A percentile compares a stretch with the other conserved stretches of the same genome.
phyloP scores from a whole-genome alignment of 768 basidiomycete species.

The Leccinum subgranulosum region DNA sequence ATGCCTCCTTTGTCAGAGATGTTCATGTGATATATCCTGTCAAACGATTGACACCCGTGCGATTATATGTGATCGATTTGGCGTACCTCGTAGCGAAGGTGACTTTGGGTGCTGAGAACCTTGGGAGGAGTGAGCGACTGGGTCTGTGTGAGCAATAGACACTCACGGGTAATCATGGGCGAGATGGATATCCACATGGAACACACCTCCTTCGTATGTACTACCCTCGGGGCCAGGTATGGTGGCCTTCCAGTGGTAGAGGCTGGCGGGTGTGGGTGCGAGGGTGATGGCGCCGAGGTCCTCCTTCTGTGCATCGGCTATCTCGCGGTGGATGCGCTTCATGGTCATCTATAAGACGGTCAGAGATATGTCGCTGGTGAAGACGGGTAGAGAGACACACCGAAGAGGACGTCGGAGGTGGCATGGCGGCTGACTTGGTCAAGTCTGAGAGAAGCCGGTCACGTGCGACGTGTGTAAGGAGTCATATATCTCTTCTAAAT shows the following conservation, averaged over 20 bases:
- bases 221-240: constrained; percentile 84
- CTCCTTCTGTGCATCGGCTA: constrained; percentile 77
- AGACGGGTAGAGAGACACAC: constrained; percentile 10
- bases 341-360: constrained; percentile 50
- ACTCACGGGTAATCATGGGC: constrained; percentile 73
- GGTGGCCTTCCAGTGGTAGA: constrained; percentile 72
- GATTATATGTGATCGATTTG: background rate
- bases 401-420: constrained; percentile 23
- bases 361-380: background rate
- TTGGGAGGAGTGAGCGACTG: constrained; percentile 25
- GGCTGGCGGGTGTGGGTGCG: constrained; percentile 57
- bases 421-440: constrained; percentile 20
- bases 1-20: constrained; percentile 76
- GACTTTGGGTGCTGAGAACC: constrained; percentile 80
- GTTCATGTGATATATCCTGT: constrained; percentile 88
- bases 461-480: constrained; percentile 10
- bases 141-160: background rate
- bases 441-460: constrained; percentile 4
- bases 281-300: constrained; percentile 74
- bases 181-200: constrained; percentile 63
- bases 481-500: constrained; percentile 16
- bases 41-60: background rate
- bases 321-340: constrained; percentile 82
- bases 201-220: constrained; percentile 77
- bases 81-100: constrained; percentile 68